These are phyloP conservation scores for Abrus precatorius DNA, from an alignment of 306 rosid genomes.

Conservation along the genomic window DNA sequence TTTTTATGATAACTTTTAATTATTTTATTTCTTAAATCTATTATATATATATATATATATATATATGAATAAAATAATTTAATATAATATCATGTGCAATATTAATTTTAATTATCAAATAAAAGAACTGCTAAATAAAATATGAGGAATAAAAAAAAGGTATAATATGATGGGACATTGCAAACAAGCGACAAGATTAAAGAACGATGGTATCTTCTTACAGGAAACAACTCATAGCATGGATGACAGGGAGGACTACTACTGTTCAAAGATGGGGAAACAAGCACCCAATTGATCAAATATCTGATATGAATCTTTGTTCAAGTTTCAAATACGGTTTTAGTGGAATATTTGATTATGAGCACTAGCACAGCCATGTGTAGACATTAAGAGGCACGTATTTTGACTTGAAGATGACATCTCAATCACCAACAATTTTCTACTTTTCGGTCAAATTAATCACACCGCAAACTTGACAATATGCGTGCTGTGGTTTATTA, in stretches of 20 bases:
- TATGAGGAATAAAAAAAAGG: background rate
- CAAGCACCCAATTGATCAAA: conserved; percentile 21
- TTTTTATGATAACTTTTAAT: too few relatives aligned
- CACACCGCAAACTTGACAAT: background rate
- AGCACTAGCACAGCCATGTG: conserved; percentile 50
- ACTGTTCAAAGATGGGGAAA: conserved; percentile 19
- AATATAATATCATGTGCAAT: too few relatives aligned
- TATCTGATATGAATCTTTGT: background rate
- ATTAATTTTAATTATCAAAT: too few relatives aligned
- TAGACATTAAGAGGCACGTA: conserved; percentile 38
- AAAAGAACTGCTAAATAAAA: too few relatives aligned
- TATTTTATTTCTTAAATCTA: too few relatives aligned
- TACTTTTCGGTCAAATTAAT: conserved; percentile 3
- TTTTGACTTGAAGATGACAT: conserved; percentile 44
- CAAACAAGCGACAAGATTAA: conserved; percentile 23
- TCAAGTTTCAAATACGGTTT: conserved; percentile 50
- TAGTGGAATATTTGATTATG: conserved; percentile 67
- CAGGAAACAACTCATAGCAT: conserved; percentile 31
- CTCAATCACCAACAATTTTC: conserved; percentile 44
- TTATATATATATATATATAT: too few relatives aligned
- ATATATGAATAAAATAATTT: too few relatives aligned
- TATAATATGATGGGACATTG: conserved; percentile 28
- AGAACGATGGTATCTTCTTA: background rate
- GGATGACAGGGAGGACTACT: background rate
- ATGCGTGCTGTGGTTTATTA: background rate